Percentiles rank a stretch among this genome's conserved stretches.
Evolutionary conservation across 2,329 filamentous ascomycete genomes (phyloP).

Genomic region (Phaeophleospora eucalypticola): DNA sequence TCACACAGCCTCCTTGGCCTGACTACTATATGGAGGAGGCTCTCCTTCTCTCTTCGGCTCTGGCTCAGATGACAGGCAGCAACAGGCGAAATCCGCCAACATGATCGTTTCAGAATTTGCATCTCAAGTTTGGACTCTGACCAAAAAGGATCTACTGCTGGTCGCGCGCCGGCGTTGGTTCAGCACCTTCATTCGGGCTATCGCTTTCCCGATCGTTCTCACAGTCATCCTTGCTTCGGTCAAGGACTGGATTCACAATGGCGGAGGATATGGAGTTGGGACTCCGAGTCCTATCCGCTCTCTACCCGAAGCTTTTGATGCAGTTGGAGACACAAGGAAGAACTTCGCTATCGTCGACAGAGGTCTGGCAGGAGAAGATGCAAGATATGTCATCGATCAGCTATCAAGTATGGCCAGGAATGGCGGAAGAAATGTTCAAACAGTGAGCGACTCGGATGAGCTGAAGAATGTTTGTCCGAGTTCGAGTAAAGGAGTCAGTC

Average conservation of each 20-base stretch:
- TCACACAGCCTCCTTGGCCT: no score
- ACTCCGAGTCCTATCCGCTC: conserved; percentile 56
- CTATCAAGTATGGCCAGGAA: conserved; percentile 55
- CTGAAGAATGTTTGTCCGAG: conserved; percentile 59
- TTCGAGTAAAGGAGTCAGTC: conserved; percentile 47
- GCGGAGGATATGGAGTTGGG: conserved; percentile 69
- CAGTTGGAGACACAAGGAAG: conserved; percentile 55
- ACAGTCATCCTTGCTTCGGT: conserved; percentile 48
- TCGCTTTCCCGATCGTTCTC: conserved; percentile 53
- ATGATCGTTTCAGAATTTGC: conserved; percentile 14
- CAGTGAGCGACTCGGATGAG: conserved; percentile 53
- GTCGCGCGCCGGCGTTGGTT: conserved; percentile 49
- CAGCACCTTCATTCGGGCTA: conserved; percentile 50
- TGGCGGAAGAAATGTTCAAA: conserved; percentile 53
- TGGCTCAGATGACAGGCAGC: no score
- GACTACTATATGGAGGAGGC: no score
- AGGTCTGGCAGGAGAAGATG: conserved; percentile 60
- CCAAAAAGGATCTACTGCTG: conserved; percentile 53
- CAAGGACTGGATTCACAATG: conserved; percentile 73
- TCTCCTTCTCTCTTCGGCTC: no score
- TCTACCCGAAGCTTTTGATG: conserved; percentile 59
- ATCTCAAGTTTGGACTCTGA: conserved; percentile 51
- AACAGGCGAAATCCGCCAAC: no score
- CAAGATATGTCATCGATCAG: conserved; percentile 64
- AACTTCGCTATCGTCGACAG: conserved; percentile 76